A percentile compares a stretch with the other conserved stretches of the same genome.
These are phyloP conservation scores for Suhomyces emberorum DNA, from an alignment of 805 yeast genomes.

Conservation along the genomic window DNA sequence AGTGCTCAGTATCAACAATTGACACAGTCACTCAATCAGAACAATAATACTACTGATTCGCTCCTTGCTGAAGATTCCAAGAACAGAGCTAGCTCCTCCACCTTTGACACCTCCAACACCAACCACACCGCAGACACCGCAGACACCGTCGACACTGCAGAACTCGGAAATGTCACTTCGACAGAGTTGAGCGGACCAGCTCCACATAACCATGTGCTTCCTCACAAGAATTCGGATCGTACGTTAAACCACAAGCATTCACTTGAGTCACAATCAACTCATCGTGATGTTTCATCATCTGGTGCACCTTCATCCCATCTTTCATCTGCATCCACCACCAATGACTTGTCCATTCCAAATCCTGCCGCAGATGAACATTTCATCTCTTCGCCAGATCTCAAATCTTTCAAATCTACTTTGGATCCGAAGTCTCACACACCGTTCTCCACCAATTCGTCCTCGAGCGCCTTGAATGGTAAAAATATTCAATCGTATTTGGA, in stretches of 20 bases:
- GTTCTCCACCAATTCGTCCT: slow-evolving; percentile 11
- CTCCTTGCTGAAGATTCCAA: slow-evolving; percentile 1
- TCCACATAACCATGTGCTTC: not conserved
- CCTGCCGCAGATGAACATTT: not conserved
- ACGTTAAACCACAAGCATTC: slow-evolving; percentile 1
- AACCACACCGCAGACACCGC: slow-evolving; percentile 4
- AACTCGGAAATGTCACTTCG: not conserved
- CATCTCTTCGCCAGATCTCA: slow-evolving; percentile 10
- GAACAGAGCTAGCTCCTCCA: not conserved
- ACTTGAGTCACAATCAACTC: not conserved
- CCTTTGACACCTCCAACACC: too few species aligned
- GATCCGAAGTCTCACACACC: slow-evolving; percentile 37
- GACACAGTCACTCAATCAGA: slow-evolving; percentile 6
- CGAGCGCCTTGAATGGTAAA: slow-evolving; percentile 13
- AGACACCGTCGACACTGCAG: slow-evolving; percentile 4
- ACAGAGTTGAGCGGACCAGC: not conserved
- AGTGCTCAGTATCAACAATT: slow-evolving; percentile 10
- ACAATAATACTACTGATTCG: slow-evolving; percentile 7
- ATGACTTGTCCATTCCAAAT: not conserved
- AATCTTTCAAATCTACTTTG: slow-evolving; percentile 32
- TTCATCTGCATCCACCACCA: not conserved
- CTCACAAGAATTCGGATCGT: not conserved
- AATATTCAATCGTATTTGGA: slow-evolving; percentile 19
- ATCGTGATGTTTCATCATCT: not conserved
- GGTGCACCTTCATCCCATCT: not conserved